phyloP scores from a whole-genome alignment of 2,329 filamentous ascomycete species.

The Pseudocercospora fijiensis region DNA sequence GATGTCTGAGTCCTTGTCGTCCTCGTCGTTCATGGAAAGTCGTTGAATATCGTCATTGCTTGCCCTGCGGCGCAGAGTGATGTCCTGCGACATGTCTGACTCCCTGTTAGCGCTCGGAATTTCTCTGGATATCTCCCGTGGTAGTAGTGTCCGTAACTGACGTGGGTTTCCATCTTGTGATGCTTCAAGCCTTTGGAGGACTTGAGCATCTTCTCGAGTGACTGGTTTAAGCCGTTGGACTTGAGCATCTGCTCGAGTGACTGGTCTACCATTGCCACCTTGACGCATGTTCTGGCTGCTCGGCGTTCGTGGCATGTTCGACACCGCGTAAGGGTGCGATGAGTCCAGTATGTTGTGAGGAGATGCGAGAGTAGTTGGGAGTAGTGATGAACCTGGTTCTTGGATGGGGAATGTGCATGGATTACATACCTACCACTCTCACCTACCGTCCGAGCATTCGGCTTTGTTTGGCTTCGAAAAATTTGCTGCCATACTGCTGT shows the following conservation, averaged over 20 bases:
- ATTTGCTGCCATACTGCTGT: neutral
- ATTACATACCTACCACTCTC: neutral
- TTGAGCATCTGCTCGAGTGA: slow-evolving; percentile 6
- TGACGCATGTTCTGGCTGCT: slow-evolving; percentile 6
- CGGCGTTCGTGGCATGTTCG: neutral
- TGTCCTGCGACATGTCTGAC: slow-evolving; percentile 9
- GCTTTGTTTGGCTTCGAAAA: slow-evolving; percentile 4
- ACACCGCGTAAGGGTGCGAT: slow-evolving; percentile 5
- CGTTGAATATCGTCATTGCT: slow-evolving; percentile 9
- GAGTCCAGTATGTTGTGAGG: slow-evolving; percentile 10
- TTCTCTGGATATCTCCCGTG: neutral
- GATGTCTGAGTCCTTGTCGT: slow-evolving; percentile 16
- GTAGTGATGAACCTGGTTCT: neutral
- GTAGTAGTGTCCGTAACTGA: neutral
- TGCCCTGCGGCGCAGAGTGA: slow-evolving; percentile 5
- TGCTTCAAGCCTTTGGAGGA: no score
- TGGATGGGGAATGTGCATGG: neutral
- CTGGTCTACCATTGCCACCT: slow-evolving; percentile 7
- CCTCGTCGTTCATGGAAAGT: slow-evolving; percentile 6
- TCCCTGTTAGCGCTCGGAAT: neutral
- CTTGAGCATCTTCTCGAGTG: neutral
- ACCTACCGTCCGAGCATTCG: neutral
- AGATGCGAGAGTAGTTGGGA: neutral
- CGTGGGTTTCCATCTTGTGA: neutral
- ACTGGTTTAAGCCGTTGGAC: slow-evolving; percentile 14